Evolutionary conservation across 495 filamentous ascomycete genomes (phyloP).

Genomic region (Penicillium daleae): DNA sequence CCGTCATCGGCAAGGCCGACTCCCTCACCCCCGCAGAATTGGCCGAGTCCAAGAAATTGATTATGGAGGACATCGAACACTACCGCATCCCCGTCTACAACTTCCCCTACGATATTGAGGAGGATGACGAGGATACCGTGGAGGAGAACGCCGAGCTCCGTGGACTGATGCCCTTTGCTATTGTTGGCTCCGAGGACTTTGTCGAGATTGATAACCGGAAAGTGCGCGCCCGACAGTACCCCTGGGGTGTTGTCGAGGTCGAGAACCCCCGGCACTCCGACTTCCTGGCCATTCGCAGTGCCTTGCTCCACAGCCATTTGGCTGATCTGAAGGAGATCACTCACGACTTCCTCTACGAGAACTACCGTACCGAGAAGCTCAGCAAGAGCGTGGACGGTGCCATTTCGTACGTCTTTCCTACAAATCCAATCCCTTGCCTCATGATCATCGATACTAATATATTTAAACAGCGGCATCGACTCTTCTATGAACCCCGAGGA

Average conservation of each 20-base stretch:
- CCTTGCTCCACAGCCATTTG: slow-evolving; percentile 93
- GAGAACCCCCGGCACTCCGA: slow-evolving; percentile 99
- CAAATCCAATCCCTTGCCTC: not conserved
- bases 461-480: slow-evolving; percentile 52
- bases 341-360: slow-evolving; percentile 99
- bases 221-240: slow-evolving; percentile 94
- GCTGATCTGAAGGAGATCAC: slow-evolving; percentile 99
- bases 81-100: slow-evolving; percentile 99
- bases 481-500: slow-evolving; percentile 98
- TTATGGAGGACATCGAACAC: slow-evolving; percentile 99
- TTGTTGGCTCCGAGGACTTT: slow-evolving; percentile 94
- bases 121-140: slow-evolving; percentile 98
- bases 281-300: slow-evolving; percentile 95
- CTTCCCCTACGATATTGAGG: slow-evolving; percentile 99
- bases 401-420: slow-evolving; percentile 68
- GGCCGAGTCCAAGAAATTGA: slow-evolving; percentile 97
- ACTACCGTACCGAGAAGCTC: slow-evolving; percentile 99
- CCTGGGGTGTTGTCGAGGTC: slow-evolving; percentile 98
- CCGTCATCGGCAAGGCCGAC: slow-evolving; percentile 97
- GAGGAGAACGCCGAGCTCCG: slow-evolving; percentile 98
- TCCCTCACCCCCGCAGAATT: slow-evolving; percentile 95
- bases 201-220: slow-evolving; percentile 91
- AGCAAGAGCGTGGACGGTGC: slow-evolving; percentile 97
- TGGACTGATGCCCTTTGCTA: slow-evolving; percentile 97
- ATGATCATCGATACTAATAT: slow-evolving; percentile 34